Percentiles rank a stretch among this genome's conserved stretches.
Evolutionary conservation across 2,329 filamentous ascomycete species (phyloP).

Genomic region (Pleomassaria siparia): DNA sequence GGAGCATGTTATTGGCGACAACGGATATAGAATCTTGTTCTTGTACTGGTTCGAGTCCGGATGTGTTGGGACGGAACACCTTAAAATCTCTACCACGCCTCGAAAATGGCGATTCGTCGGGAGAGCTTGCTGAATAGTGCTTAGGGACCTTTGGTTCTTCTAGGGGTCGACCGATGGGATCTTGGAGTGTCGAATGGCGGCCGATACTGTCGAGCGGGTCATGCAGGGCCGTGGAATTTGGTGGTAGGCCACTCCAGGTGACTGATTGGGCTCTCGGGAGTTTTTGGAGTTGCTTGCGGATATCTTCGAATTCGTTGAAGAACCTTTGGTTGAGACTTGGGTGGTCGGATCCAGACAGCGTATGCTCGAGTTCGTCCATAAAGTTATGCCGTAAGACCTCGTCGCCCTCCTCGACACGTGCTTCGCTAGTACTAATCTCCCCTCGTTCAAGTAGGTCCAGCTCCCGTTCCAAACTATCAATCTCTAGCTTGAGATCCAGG

Average conservation of each 20-base stretch:
- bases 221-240: no score
- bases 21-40: no score
- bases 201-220: neutral
- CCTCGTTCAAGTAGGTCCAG: neutral
- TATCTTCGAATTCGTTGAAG: conserved; percentile 3
- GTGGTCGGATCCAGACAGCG: neutral
- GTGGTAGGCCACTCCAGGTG: neutral
- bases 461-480: neutral
- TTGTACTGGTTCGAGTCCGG: no score
- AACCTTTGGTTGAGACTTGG: neutral
- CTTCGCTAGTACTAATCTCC: neutral
- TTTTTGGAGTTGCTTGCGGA: neutral
- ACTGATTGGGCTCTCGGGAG: neutral
- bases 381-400: neutral
- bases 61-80: no score
- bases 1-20: no score
- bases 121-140: no score
- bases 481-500: neutral
- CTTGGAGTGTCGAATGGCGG: no score
- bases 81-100: no score
- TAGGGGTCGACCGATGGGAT: no score
- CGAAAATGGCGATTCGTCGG: no score
- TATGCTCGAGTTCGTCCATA: neutral
- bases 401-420: neutral
- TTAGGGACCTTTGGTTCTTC: no score